Conservation (phyloP, 2,329 filamentous ascomycete genomes). For the Colletotrichum lini region DNA sequence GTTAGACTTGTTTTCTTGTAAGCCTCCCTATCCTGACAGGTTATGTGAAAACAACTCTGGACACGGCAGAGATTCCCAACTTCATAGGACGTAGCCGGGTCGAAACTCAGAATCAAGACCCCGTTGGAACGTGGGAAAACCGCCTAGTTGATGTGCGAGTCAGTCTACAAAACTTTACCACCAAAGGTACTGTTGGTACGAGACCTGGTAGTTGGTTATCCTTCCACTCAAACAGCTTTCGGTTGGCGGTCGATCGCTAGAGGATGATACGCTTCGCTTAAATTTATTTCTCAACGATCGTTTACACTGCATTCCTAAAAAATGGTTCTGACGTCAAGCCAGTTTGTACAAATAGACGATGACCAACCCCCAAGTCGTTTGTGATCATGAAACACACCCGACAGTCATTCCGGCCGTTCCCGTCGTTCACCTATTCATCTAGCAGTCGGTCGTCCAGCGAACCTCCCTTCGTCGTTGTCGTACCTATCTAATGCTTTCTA, state of each 20-base stretch:
- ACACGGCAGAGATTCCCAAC: not conserved
- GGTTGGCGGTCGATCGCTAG: not conserved
- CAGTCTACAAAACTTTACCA: not conserved
- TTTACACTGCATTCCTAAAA: conserved; percentile 1
- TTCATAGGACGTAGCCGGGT: not conserved
- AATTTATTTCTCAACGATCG: conserved; percentile 18
- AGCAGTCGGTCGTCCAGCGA: conserved; percentile 24
- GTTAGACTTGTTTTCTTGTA: not conserved
- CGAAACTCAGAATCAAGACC: not conserved
- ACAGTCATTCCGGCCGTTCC: conserved; percentile 1
- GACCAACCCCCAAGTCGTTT: not conserved
- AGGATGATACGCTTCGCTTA: not conserved
- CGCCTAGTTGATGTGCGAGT: not conserved
- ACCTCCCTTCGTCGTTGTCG: not conserved
- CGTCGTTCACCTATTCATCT: conserved; percentile 2
- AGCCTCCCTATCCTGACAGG: not conserved
- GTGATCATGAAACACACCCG: conserved; percentile 11
- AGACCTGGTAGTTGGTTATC: too few species aligned
- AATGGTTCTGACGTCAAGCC: not conserved
- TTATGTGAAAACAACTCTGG: not conserved
- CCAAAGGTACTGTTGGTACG: too few species aligned
- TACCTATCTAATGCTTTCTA: conserved; percentile 16
- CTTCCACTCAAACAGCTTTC: not conserved
- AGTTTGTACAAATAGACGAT: not conserved
- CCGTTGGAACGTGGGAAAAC: too few species aligned